These are phyloP conservation scores for Xylariomycetidae sp. DNA, from an alignment of 2,329 filamentous ascomycete species.

Conservation along the genomic window DNA sequence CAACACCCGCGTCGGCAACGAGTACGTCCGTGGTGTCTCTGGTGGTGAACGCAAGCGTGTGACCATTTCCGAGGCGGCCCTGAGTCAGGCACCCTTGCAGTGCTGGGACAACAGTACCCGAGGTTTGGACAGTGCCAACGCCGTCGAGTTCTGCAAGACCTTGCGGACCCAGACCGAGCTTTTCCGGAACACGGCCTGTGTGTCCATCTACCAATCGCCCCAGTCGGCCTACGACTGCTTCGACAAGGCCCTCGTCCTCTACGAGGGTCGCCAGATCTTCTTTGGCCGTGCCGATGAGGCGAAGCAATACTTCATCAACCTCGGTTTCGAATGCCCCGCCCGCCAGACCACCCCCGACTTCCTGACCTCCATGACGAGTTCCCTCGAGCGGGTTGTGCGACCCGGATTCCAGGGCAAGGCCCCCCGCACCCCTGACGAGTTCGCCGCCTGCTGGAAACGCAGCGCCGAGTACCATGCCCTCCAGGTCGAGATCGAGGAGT, in stretches of 20 bases:
- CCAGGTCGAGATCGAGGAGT: conserved; percentile 48
- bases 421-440: conserved; percentile 57
- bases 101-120: conserved; percentile 69
- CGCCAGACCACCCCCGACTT: conserved; percentile 67
- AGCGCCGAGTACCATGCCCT: conserved; percentile 45
- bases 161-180: conserved; percentile 60
- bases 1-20: conserved; percentile 69
- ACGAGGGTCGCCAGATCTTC: conserved; percentile 57
- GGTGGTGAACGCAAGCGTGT: conserved; percentile 68
- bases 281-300: conserved; percentile 56
- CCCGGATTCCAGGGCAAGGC: conserved; percentile 49
- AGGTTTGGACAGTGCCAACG: conserved; percentile 69
- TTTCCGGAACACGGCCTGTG: conserved; percentile 57
- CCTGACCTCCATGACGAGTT: conserved; percentile 62
- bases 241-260: conserved; percentile 53
- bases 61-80: conserved; percentile 54
- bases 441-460: conserved; percentile 52
- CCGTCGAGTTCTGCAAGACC: conserved; percentile 68
- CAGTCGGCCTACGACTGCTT: conserved; percentile 59
- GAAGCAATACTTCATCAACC: conserved; percentile 57
- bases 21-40: conserved; percentile 67
- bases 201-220: conserved; percentile 69
- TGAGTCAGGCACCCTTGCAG: conserved; percentile 55
- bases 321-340: conserved; percentile 61
- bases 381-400: conserved; percentile 49